Percentiles rank a stretch among this genome's conserved stretches.
Conservation (phyloP, 179 eudicot genomes). For the Silene vulgaris region DNA sequence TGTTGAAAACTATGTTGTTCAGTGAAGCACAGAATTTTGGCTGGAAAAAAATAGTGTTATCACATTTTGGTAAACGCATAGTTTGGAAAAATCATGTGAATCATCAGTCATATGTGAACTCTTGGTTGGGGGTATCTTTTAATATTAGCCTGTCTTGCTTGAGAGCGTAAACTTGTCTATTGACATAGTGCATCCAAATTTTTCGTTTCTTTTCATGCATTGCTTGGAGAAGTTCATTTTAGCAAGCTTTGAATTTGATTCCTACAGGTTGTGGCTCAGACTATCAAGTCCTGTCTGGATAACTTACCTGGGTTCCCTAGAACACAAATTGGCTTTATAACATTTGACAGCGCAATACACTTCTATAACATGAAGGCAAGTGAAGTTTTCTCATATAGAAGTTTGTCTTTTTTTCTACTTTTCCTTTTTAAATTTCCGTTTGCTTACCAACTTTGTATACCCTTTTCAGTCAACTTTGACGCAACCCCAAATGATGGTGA, state of each 20-base stretch:
- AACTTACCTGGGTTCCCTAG: constrained; percentile 77
- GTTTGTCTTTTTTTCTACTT: background rate
- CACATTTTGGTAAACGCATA: background rate
- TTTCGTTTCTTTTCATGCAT: background rate
- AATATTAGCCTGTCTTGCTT: background rate
- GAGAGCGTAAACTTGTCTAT: background rate
- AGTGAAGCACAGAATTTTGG: background rate
- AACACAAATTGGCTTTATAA: constrained; percentile 95
- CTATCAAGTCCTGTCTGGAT: constrained; percentile 88
- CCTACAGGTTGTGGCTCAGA: constrained; percentile 79
- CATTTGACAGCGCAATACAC: constrained; percentile 92
- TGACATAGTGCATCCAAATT: background rate
- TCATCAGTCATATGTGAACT: background rate
- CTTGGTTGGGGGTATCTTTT: background rate
- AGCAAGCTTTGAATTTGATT: constrained; percentile 19
- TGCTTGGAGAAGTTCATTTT: constrained; percentile 3
- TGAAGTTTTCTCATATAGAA: constrained; percentile 13
- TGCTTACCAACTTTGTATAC: constrained; percentile 28
- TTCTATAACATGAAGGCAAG: constrained; percentile 94
- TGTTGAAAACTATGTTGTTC: no score
- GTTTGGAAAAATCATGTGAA: background rate
- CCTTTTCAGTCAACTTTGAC: constrained; percentile 77
- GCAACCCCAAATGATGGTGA: constrained; percentile 98
- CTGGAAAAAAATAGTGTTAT: background rate
- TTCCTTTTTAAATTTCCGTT: background rate